Evolutionary conservation across 2,329 filamentous ascomycete genomes (phyloP), one percentile per base, ranked within the genome.

Genomic region (Penicillium sp.): DNA sequence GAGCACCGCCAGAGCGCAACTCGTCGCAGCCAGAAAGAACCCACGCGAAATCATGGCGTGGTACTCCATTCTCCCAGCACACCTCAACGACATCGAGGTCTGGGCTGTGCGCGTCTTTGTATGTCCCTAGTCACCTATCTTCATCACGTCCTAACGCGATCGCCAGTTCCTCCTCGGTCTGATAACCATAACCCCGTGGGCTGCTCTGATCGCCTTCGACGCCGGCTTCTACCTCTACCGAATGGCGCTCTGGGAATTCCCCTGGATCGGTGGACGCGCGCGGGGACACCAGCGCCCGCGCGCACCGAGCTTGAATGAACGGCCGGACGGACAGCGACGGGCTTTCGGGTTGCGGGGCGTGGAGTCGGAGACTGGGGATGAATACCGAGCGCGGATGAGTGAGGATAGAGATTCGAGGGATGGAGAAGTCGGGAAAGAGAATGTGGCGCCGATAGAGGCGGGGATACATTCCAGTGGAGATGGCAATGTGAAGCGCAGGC

Each of bases 91-190:
- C 26, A 57, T 82, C 35, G 80, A 84, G 57, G 73, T 70, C 35
- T 83, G 78, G 78, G 66, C 77, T 40, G 73, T 74, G 30, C 71
- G 77, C 7, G 55, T 77, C 30, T 84, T 82, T 57, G 80, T 84
- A 69, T 55, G 76, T 59, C 22, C 30, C 18, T 23, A 23, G 22
- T 23, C 11, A 28, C 12, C n/a, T 3, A n/a, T 25, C 11, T 13
- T 26, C 13, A 20, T 13, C 6, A n/a, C 13, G 22, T 16, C n/a
- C 9, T 27, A 32, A 28, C 28, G 25, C 12, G 30, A 28, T 30
- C 35, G 16, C 17, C 26, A 84, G 80, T 61, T 84, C 20, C 51
- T 82, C 40, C 71, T 83, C 41, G 79, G 75, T 15, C 50, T 76
- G 29, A 50, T 82, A 29, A 75, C 73, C 30, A 76, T 84, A 47